Evolutionary conservation across 2,329 filamentous ascomycete species (phyloP).

Genomic region (Colletotrichum sp.): DNA sequence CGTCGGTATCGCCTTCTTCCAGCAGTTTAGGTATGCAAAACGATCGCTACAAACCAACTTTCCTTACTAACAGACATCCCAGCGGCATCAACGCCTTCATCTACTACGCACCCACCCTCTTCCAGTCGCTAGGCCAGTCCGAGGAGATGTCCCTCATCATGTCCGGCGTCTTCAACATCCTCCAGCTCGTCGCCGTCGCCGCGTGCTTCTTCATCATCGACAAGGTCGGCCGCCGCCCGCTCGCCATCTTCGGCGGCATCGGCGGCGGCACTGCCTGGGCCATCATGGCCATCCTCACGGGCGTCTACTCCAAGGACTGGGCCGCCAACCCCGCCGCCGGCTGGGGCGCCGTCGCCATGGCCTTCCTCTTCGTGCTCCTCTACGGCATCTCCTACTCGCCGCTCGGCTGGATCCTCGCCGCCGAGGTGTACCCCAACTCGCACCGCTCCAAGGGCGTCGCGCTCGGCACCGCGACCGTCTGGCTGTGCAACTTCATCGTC

Average conservation of each 20-base stretch:
- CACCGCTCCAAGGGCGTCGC: slow-evolving; percentile 22
- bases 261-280: slow-evolving; percentile 23
- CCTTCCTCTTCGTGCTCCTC: slow-evolving; percentile 33
- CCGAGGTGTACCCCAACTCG: slow-evolving; percentile 5
- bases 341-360: slow-evolving; percentile 14
- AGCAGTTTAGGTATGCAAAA: slow-evolving; percentile 17
- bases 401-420: not conserved
- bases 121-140: slow-evolving; percentile 30
- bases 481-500: slow-evolving; percentile 53
- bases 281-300: slow-evolving; percentile 7
- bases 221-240: slow-evolving; percentile 38
- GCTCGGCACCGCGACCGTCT: slow-evolving; percentile 50
- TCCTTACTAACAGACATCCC: not conserved
- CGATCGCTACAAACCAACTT: fast-evolving
- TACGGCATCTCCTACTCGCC: slow-evolving; percentile 31
- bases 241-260: slow-evolving; percentile 33
- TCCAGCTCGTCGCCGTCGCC: slow-evolving; percentile 34
- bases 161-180: slow-evolving; percentile 38
- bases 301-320: slow-evolving; percentile 1
- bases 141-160: slow-evolving; percentile 34
- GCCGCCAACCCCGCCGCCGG: not conserved
- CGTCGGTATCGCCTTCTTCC: slow-evolving; percentile 32
- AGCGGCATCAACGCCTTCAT: slow-evolving; percentile 28
- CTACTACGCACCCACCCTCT: slow-evolving; percentile 32
- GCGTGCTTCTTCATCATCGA: slow-evolving; percentile 43